Percentiles rank a stretch among this genome's conserved stretches.
Evolutionary conservation across 192 early-diverging fungal genomes (phyloP).

Genomic region (Podila horticola): DNA sequence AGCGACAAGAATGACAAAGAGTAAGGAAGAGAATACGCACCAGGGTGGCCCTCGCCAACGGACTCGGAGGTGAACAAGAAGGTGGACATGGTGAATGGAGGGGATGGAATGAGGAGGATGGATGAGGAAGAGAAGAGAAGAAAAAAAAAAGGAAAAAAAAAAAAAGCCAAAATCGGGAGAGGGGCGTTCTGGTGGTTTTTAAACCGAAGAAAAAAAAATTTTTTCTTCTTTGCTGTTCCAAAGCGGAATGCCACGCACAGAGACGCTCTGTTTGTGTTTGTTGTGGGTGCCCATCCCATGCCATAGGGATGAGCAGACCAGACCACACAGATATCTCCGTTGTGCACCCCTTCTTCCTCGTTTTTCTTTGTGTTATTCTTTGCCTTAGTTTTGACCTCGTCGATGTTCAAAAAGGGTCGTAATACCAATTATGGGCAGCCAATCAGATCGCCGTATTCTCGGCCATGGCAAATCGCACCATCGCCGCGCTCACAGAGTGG

Average conservation of each 20-base stretch:
- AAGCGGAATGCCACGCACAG: neutral
- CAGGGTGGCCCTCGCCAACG: conserved; percentile 98
- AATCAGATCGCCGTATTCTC: neutral
- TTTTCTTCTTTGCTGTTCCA: neutral
- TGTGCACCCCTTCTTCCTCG: too few relatives aligned
- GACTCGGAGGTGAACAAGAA: conserved; percentile 99
- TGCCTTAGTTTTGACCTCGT: neutral
- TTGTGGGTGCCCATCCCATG: too few relatives aligned
- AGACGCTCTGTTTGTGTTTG: too few relatives aligned
- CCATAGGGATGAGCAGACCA: neutral
- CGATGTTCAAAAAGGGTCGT: neutral
- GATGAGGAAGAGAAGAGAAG: neutral
- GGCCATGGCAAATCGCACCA: conserved; percentile 2
- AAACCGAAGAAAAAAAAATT: neutral
- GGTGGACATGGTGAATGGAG: conserved; percentile 49
- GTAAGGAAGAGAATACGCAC: conserved; percentile 48
- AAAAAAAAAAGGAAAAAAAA: neutral
- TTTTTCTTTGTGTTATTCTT: neutral
- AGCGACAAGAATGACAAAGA: neutral
- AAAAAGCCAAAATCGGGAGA: neutral
- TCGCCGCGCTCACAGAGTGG: neutral
- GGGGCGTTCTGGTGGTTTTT: too few relatives aligned
- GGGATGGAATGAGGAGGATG: neutral
- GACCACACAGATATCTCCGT: too few relatives aligned
- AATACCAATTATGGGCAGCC: neutral